Base-by-base conservation (phyloP, 192 early-diverging fungal species). In the Coemansia sp. region DNA sequence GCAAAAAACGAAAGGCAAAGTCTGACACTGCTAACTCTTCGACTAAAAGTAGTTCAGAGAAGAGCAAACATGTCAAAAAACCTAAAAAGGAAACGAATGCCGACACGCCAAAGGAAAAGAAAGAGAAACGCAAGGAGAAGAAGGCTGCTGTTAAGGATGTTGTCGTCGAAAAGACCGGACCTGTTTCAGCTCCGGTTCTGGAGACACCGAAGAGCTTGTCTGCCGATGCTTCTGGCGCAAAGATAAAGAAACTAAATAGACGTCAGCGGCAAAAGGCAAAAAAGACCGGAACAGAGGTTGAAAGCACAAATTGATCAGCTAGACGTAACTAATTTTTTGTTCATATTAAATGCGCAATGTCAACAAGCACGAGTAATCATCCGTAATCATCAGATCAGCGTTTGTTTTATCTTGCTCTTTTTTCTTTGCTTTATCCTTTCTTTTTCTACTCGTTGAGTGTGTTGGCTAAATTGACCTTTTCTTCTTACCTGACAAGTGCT, bases 231-330 rank as follows among this genome's bases (percentile, higher is more conserved):
- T 47, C 19, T 7, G 56, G 5, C 0, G 16, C 57, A 21, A 36
- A 66, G 18, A 39, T 54, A 41, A 71, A 71, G 49, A 69, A 64
- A 41, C 42, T 55, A 46, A 81, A 73, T 57, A 62, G 78, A 19
- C 78, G 74, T 42, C 73, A 76, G 56, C 78, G 78, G 52, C 71
- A 81, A 61, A 81, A 76, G 67, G 78, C 74, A 40, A 72, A 69
- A 16, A 66, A 68, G 66, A 26, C 55, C 5, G 68, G 68, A 1
- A 49, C 55, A 0, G 52, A 7, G n/a, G 62, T 65, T 11, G 46
- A 54, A 15, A 32, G 62, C 12, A 42, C 68, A 12, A 10, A 19
- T 6, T 45, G 26, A 59, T 32, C 32, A 32, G 32, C 32, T 32
- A 32, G 32, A 32, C 1, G 32, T 32, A 32, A 4, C 32, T 32